Percentiles rank a stretch among this genome's conserved stretches.
These are phyloP conservation scores for Tulasnella sp. DNA, from an alignment of 768 basidiomycete species.

Conservation along the genomic window DNA sequence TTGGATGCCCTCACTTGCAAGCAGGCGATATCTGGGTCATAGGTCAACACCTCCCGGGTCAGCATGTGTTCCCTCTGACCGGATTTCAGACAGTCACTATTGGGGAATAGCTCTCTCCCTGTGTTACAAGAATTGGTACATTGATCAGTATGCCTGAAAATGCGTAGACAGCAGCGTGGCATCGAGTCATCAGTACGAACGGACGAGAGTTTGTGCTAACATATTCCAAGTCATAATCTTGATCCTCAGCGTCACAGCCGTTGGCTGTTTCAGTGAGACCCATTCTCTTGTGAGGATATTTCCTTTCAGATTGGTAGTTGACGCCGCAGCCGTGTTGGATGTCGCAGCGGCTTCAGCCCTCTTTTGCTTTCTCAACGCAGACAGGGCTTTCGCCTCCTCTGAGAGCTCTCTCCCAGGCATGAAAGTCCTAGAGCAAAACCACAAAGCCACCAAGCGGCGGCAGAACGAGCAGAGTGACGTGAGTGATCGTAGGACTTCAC, in stretches of 20 bases:
- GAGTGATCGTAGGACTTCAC: no score
- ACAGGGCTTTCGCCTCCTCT: no score
- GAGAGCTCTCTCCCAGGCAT: no score
- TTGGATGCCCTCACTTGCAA: constrained; percentile 52
- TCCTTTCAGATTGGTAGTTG: constrained; percentile 6
- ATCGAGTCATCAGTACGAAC: constrained; percentile 37
- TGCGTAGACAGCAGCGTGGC: not conserved
- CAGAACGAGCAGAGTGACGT: no score
- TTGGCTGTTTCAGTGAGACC: constrained; percentile 24
- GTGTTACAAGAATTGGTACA: not conserved
- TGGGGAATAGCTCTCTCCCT: constrained; percentile 77
- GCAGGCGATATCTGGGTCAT: constrained; percentile 73
- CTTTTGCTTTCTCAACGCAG: no score
- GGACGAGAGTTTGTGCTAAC: constrained; percentile 43
- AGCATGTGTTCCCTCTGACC: constrained; percentile 65
- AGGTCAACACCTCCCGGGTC: constrained; percentile 57
- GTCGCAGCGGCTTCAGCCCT: no score
- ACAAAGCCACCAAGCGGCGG: no score
- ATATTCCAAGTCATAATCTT: constrained; percentile 81
- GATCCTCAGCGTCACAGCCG: constrained; percentile 23
- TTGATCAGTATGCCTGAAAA: not conserved
- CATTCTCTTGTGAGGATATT: constrained; percentile 31
- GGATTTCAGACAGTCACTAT: constrained; percentile 54
- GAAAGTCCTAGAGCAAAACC: no score
- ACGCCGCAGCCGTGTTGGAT: no score